Evolutionary conservation across 2,329 filamentous ascomycete genomes (phyloP).

Genomic region (Chalaropsis thielavioides): DNA sequence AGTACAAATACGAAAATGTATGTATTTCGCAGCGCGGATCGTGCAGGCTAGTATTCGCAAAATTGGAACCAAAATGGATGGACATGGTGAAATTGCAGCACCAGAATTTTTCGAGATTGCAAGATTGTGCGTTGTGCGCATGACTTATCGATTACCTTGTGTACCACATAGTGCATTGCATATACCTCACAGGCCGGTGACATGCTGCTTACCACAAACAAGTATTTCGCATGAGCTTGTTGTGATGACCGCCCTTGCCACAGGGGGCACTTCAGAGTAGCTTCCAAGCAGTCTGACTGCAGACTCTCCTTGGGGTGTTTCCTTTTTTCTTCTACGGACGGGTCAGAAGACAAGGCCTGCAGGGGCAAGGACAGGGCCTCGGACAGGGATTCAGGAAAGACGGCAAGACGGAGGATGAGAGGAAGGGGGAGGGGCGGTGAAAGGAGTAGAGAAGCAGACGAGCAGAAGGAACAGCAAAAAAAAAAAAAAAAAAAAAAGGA

Average conservation of each 20-base stretch:
- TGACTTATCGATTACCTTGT: constrained; percentile 1
- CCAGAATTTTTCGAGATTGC: not conserved
- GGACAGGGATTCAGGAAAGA: not conserved
- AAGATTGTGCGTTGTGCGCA: constrained; percentile 6
- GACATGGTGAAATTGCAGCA: not conserved
- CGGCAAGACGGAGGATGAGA: not conserved
- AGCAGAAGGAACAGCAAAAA: not conserved
- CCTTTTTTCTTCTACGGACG: not conserved
- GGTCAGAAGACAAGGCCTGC: not conserved
- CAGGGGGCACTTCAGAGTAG: too few relatives aligned
- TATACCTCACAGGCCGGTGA: not conserved
- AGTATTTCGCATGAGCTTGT: not conserved
- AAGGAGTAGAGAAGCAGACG: not conserved
- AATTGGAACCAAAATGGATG: not conserved
- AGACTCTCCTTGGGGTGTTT: too few relatives aligned
- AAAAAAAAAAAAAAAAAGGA: not conserved
- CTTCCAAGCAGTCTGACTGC: too few relatives aligned
- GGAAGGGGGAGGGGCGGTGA: not conserved
- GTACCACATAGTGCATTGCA: not conserved
- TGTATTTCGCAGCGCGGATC: not conserved
- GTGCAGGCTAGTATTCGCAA: not conserved
- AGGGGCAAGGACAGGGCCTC: not conserved
- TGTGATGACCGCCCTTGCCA: not conserved
- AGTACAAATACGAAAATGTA: not conserved
- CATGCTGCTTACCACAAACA: not conserved